Evolutionary conservation across 1,284 basidiomycete species (phyloP).

Genomic region (Papiliotrema nemorosa): DNA sequence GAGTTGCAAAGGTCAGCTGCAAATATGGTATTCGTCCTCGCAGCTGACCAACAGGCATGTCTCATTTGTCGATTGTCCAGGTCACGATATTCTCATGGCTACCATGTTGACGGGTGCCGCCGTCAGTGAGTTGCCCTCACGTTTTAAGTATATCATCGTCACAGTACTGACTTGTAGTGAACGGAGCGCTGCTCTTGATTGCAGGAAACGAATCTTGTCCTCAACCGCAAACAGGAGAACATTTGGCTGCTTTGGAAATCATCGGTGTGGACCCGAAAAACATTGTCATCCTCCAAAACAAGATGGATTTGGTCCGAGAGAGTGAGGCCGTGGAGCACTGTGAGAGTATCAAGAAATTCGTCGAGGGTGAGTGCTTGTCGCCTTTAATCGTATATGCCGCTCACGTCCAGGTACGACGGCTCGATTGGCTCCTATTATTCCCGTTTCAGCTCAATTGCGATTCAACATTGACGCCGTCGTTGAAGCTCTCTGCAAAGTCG

Average conservation of each 20-base stretch:
- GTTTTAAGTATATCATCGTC: neutral
- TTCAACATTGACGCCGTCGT: slow-evolving; percentile 99
- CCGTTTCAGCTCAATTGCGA: slow-evolving; percentile 95
- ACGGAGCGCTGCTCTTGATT: slow-evolving; percentile 90
- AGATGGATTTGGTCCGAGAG: slow-evolving; percentile 93
- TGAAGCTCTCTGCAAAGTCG: slow-evolving; percentile 96
- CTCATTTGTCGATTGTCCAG: slow-evolving; percentile 88
- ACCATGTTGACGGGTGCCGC: slow-evolving; percentile 99
- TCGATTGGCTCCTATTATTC: slow-evolving; percentile 93
- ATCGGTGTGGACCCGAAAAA: slow-evolving; percentile 87
- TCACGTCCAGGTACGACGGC: slow-evolving; percentile 77
- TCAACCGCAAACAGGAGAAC: slow-evolving; percentile 97
- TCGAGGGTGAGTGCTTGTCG: slow-evolving; percentile 63
- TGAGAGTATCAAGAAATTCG: slow-evolving; percentile 87
- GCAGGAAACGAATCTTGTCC: slow-evolving; percentile 98
- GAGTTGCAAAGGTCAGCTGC: slow-evolving; percentile 63
- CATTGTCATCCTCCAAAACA: slow-evolving; percentile 97
- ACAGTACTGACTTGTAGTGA: slow-evolving; percentile 56
- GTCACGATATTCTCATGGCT: slow-evolving; percentile 93
- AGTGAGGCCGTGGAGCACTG: slow-evolving; percentile 86
- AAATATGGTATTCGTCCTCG: neutral
- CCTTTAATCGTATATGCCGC: neutral
- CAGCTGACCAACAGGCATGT: slow-evolving; percentile 61
- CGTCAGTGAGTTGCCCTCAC: slow-evolving; percentile 58
- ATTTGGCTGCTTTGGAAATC: slow-evolving; percentile 97